Evolutionary conservation across 352 stramenopile species (phyloP), one percentile per base, ranked within the genome.

Genomic region (Phytophthora brassicae): DNA sequence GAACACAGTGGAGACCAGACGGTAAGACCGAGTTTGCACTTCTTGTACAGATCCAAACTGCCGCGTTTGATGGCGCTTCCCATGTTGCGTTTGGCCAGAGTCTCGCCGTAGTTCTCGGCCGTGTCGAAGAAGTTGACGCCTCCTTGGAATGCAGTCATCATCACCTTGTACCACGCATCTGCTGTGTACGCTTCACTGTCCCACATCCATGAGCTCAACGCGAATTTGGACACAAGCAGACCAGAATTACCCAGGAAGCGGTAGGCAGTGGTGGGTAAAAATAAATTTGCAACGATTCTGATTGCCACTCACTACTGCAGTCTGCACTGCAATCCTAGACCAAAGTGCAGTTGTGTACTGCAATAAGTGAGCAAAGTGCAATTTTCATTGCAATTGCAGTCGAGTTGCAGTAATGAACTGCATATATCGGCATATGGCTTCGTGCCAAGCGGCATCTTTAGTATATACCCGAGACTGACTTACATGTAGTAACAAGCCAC

Each of bases 191-290:
- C 36, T 6, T 58, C 29, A 7, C 60, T 26, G n/a, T 49, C 17
- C 9, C 14, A 26, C 50, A 83, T 70, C 58, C 56, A 79, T 13
- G 33, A 59, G 35, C 74, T 71, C 36, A 80, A 66, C 22, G 60
- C 72, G 33, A 84, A 56, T 41, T 53, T 66, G 31, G 72, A 84
- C 5, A 84, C 75, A 0, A 81, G 51, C 20, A 84, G 57, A 28
- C 68, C 75, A 0, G 63, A 63, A 43, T 82, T 66, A 16, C 75
- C 75, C 7, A 85, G 63, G n/a, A n/a, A n/a, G n/a, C n/a, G n/a
- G n/a, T n/a, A n/a, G n/a, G n/a, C n/a, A n/a, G n/a, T n/a, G n/a
- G n/a, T n/a, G n/a, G n/a, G n/a, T n/a, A n/a, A n/a, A n/a, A n/a
- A n/a, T n/a, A n/a, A n/a, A n/a, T n/a, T n/a, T n/a, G n/a, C n/a